These are phyloP conservation scores for Hippophae gyantsensis DNA, from an alignment of 306 rosid species.

Conservation along the genomic window DNA sequence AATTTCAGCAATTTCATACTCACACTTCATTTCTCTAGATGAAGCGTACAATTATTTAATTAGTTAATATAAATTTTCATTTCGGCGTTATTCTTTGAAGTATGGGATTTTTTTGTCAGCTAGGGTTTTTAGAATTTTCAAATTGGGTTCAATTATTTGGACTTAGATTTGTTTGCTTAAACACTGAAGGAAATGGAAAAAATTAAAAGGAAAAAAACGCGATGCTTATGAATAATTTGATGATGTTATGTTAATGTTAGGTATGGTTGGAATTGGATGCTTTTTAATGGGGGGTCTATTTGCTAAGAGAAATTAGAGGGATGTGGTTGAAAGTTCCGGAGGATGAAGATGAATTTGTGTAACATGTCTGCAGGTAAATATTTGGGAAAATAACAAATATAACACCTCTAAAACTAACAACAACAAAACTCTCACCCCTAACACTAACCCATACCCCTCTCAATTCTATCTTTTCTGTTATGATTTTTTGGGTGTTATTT, in stretches of 20 bases:
- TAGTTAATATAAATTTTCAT: background rate
- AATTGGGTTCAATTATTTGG: background rate
- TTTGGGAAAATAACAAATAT: too few relatives aligned
- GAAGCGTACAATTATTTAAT: background rate
- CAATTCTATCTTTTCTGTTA: too few relatives aligned
- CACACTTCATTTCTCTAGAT: background rate
- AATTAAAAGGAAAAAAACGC: background rate
- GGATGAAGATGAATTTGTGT: background rate
- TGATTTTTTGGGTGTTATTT: background rate
- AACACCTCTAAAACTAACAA: too few relatives aligned
- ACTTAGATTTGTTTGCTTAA: background rate
- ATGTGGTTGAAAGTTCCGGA: background rate
- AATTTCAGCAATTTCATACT: background rate
- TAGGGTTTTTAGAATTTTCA: conserved; percentile 1
- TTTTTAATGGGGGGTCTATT: background rate
- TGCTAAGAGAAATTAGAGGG: background rate
- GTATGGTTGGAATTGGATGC: background rate
- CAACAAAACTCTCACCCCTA: too few relatives aligned
- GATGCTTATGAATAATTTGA: background rate
- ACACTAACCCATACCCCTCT: too few relatives aligned
- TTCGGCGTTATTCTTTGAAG: background rate
- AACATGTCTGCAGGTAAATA: too few relatives aligned
- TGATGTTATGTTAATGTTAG: background rate
- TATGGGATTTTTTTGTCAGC: background rate
- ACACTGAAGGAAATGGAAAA: too few relatives aligned